Evolutionary conservation across 2,329 filamentous ascomycete genomes (phyloP).

Genomic region (Nannizziopsis barbatae): DNA sequence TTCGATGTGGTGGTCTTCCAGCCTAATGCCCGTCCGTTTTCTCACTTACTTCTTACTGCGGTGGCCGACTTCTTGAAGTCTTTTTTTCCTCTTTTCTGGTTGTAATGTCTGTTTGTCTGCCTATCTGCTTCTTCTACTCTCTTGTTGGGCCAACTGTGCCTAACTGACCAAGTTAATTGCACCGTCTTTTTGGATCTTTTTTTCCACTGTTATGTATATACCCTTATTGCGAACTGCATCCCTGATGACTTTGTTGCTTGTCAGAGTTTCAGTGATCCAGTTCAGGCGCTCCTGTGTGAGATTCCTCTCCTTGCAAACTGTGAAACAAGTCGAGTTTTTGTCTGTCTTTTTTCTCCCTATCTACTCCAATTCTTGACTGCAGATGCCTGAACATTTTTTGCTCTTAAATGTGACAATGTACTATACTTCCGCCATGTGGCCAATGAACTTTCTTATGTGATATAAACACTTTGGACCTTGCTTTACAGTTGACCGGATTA

Average conservation of each 20-base stretch:
- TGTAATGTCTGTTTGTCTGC: neutral
- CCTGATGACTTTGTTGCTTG: neutral
- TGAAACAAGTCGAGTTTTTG: neutral
- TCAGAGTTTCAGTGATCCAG: neutral
- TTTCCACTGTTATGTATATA: constrained; percentile 7
- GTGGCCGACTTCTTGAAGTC: constrained; percentile 4
- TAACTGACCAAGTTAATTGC: too few relatives aligned
- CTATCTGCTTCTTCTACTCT: neutral
- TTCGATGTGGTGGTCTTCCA: neutral
- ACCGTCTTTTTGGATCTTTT: neutral
- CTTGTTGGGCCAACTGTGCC: too few relatives aligned
- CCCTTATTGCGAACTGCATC: constrained; percentile 4
- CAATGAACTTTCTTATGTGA: constrained; percentile 10
- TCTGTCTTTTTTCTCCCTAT: neutral
- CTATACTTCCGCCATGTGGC: neutral
- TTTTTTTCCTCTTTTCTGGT: neutral
- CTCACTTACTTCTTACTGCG: constrained; percentile 1
- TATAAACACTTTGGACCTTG: neutral
- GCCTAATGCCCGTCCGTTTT: constrained; percentile 1
- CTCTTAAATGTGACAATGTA: constrained; percentile 1
- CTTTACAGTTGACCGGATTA: too few relatives aligned
- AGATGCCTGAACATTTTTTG: neutral
- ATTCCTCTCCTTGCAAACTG: neutral
- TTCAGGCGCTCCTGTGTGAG: neutral
- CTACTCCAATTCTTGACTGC: neutral